Base-by-base conservation (phyloP, 1,284 basidiomycete genomes). In the Tremellales sp. region DNA sequence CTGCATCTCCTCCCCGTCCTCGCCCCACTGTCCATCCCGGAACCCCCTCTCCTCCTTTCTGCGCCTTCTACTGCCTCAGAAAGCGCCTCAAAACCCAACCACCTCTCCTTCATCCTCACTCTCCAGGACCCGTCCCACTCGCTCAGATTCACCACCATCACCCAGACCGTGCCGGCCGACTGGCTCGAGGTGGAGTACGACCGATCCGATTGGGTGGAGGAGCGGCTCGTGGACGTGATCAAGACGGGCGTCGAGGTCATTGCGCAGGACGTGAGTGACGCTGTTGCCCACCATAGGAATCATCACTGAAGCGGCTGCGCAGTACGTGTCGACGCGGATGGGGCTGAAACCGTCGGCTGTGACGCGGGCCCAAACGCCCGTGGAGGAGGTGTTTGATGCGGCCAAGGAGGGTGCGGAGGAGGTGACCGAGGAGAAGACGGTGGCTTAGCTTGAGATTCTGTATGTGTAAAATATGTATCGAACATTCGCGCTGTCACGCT, bases 141-240 rank as follows among this genome's bases (percentile, higher is more conserved):
- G 34, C 75, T 97, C 41, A 76, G 77, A 5, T 84, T 85, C 65
- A 82, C 81, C 6, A 87, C 86, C 0, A 69, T 87, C 43, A 87
- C 86, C 5, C 92, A 97, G 66, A 78, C 82, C 6, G 78, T 91
- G 10, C 89, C 92, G 0, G 78, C 74, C 6, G 75, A 79, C 46
- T 97, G 92, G 92, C 70, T 95, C 45, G 81, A 83, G 1, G 76
- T 93, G 27, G 91, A 87, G 81, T 91, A 94, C 66, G 81, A 86
- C 52, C 63, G 70, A 48, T 87, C 89, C 65, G 88, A 93, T 43
- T 97, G 93, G 93, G 90, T 95, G 4, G 93, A 97, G 72, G 90
- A 95, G 66, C 72, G 86, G 21, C 80, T 94, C 48, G 91, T 91
- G 1, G 92, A 94, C 60, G 79, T 83, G 0, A 74, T 97, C 50